Evolutionary conservation across 768 basidiomycete genomes (phyloP), one percentile per base, ranked within the genome.

Genomic region (Coprinopsis sp.): DNA sequence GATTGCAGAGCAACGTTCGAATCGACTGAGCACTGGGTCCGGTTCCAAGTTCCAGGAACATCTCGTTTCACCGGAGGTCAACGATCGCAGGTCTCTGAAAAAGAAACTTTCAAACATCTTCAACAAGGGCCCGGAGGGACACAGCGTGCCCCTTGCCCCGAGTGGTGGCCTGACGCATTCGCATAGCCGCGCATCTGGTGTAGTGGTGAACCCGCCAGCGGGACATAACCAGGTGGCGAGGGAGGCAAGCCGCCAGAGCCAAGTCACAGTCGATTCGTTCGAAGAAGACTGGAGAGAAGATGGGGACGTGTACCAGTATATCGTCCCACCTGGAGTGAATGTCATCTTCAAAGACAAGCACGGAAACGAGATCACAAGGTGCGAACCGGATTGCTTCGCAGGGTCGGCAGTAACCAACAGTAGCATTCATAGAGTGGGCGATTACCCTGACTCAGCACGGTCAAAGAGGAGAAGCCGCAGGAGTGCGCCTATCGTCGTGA

Each of bases 321-420:
- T 87, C 52, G 73, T 86, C 39, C 84, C 85, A 29, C 72, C 70
- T 14, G 84, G 82, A 18, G 66, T 78, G 50, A 74, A 79, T 48
- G 78, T 86, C 4, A 73, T 86, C 37, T 85, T 87, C 54, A 73
- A 81, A 59, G 84, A 86, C 54, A 76, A 79, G 52, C 62, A 70
- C 16, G 84, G 84, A 18, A 74, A 77, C 45, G 81, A 81, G 54
- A 77, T 84, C 21, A 75, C 77, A 2, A 77, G 83, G 83, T 79
- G 63, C 44, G 57, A 30, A 19, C 23, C 11, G 30, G 27, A 22
- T 19, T 16, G 13, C 16, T 22, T 41, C 33, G 42, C 19, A 10
- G 2, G 23, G 4, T 33, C n/a, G 16, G 19, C 34, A 40, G 43
- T 14, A 39, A 37, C 23, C n/a, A 19, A 50, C n/a, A 31, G 38